phyloP scores from a whole-genome alignment of 2,329 filamentous ascomycete genomes.

The Sarocladiaceae sp. region DNA sequence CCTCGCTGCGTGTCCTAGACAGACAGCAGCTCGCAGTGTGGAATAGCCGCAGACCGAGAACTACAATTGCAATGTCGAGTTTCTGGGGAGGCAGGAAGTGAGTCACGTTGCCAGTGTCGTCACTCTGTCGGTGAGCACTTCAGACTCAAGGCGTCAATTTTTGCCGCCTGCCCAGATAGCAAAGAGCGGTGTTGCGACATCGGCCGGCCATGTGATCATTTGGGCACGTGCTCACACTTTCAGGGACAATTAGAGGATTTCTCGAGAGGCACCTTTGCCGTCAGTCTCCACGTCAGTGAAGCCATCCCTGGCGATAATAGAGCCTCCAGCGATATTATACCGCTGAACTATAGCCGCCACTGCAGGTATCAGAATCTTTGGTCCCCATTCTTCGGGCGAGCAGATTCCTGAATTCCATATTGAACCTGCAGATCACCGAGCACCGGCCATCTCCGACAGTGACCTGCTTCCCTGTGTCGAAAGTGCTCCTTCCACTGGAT shows the following conservation, averaged over 20 bases:
- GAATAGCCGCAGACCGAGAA: constrained; percentile 1
- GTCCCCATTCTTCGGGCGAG: neutral
- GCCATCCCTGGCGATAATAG: neutral
- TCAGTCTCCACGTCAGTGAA: neutral
- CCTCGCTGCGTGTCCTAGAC: constrained; percentile 1
- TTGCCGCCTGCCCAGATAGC: neutral
- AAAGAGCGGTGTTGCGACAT: constrained; percentile 3
- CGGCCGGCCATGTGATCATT: constrained; percentile 5
- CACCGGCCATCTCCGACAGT: constrained; percentile 2
- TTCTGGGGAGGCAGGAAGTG: neutral
- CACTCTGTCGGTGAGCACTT: constrained; percentile 8
- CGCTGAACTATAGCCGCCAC: neutral
- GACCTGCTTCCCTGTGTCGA: no score
- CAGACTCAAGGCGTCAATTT: neutral
- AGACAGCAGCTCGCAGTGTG: constrained; percentile 5
- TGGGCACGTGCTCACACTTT: neutral
- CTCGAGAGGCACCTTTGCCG: neutral
- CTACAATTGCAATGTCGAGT: neutral
- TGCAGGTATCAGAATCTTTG: neutral
- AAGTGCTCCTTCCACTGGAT: neutral
- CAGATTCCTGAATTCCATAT: neutral
- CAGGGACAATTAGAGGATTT: neutral
- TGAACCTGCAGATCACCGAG: neutral
- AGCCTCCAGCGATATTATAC: neutral
- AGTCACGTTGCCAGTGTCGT: constrained; percentile 8